phyloP scores from a whole-genome alignment of 2,329 filamentous ascomycete species.

The Calonectria naviculata region DNA sequence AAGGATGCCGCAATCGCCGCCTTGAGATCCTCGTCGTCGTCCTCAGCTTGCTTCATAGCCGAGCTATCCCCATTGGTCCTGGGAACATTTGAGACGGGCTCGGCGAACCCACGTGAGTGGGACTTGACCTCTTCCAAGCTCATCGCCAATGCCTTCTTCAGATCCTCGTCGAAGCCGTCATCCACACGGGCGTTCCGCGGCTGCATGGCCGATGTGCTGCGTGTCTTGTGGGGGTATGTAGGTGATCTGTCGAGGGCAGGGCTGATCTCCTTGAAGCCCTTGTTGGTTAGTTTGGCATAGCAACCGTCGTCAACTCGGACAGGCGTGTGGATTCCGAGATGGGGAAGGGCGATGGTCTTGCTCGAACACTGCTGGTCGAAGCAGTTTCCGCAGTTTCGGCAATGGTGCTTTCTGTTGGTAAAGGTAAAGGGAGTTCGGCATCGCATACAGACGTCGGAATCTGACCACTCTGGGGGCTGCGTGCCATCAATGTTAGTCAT shows the following conservation, averaged over 20 bases:
- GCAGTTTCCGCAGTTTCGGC: conserved; percentile 96
- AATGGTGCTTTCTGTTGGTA: conserved; percentile 98
- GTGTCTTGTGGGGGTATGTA: conserved; percentile 70
- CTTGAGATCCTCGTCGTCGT: conserved; percentile 93
- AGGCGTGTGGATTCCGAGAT: conserved; percentile 90
- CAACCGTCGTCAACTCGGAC: conserved; percentile 98
- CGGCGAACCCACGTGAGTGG: conserved; percentile 78
- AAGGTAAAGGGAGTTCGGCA: conserved; percentile 96
- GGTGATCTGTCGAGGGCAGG: conserved; percentile 62
- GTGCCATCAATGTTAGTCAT: conserved; percentile 17
- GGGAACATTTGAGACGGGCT: conserved; percentile 59
- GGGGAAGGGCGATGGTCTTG: conserved; percentile 88
- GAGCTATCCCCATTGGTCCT: conserved; percentile 50
- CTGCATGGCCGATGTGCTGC: conserved; percentile 79
- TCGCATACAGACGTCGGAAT: conserved; percentile 98
- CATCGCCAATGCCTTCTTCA: conserved; percentile 95
- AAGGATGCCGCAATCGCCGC: conserved; percentile 95
- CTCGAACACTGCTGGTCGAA: conserved; percentile 96
- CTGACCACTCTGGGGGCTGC: conserved; percentile 94
- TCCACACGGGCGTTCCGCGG: conserved; percentile 90
- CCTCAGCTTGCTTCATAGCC: conserved; percentile 68
- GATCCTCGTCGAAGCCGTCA: conserved; percentile 92
- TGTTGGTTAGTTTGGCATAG: conserved; percentile 88
- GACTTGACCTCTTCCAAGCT: conserved; percentile 92
- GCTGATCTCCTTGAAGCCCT: conserved; percentile 54